These are phyloP conservation scores for Yamadazyma ubonensis DNA, from an alignment of 805 yeast species.

Conservation along the genomic window DNA sequence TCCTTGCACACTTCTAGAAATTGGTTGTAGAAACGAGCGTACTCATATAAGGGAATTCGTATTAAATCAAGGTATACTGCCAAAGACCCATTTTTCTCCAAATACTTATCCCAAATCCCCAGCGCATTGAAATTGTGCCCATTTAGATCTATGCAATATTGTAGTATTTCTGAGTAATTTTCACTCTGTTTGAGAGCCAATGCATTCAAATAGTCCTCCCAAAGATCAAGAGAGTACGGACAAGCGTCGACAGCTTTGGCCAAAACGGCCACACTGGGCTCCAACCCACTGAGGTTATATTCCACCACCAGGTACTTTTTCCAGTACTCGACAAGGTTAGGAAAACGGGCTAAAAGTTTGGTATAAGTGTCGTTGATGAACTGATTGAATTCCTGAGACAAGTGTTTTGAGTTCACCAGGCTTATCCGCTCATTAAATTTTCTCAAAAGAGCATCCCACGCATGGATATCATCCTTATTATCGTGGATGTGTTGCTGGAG, in stretches of 20 bases:
- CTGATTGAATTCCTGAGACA: slow-evolving; percentile 20
- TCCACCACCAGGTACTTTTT: slow-evolving; percentile 55
- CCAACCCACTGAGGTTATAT: slow-evolving; percentile 55
- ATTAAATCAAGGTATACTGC: slow-evolving; percentile 46
- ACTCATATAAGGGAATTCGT: slow-evolving; percentile 77
- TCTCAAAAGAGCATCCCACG: slow-evolving; percentile 42
- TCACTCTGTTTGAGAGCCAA: slow-evolving; percentile 31
- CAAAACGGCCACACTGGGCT: slow-evolving; percentile 47
- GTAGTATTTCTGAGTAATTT: slow-evolving; percentile 1
- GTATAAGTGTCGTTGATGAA: slow-evolving; percentile 18
- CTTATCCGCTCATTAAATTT: slow-evolving; percentile 24
- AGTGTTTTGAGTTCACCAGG: slow-evolving; percentile 13
- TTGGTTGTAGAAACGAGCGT: slow-evolving; percentile 68
- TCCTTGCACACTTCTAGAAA: slow-evolving; percentile 39
- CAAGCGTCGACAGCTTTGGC: slow-evolving; percentile 46
- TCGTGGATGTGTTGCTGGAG: slow-evolving; percentile 10
- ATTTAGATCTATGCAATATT: slow-evolving; percentile 30
- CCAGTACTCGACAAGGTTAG: slow-evolving; percentile 64
- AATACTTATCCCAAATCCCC: slow-evolving; percentile 75
- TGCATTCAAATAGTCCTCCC: slow-evolving; percentile 65
- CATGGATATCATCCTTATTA: slow-evolving; percentile 30
- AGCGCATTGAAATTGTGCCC: slow-evolving; percentile 79
- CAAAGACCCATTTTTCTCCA: slow-evolving; percentile 30
- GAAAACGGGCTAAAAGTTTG: slow-evolving; percentile 51
- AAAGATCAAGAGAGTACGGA: slow-evolving; percentile 62